A percentile compares a stretch with the other conserved stretches of the same genome.
phyloP scores from a whole-genome alignment of 1,284 basidiomycete genomes.

The Termitomyces sp. region DNA sequence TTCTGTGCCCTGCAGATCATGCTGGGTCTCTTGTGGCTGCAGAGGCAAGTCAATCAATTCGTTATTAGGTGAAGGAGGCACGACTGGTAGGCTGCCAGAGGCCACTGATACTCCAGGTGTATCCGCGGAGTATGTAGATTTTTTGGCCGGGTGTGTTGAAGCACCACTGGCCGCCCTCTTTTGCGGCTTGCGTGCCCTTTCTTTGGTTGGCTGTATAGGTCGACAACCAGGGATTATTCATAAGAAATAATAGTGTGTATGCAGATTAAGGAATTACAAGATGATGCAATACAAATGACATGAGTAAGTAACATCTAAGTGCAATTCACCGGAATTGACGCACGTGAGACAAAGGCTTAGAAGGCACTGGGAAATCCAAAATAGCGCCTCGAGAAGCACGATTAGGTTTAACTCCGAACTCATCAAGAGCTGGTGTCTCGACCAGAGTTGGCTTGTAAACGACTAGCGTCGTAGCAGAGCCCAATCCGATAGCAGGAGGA shows the following conservation, averaged over 20 bases:
- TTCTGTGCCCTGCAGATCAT: background rate
- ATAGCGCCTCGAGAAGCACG: conserved; percentile 19
- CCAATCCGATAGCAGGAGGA: conserved; percentile 22
- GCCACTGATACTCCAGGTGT: background rate
- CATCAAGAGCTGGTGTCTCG: conserved; percentile 41
- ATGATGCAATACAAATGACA: conserved; percentile 17
- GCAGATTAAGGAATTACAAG: conserved; percentile 23
- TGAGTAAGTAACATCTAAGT: conserved; percentile 35
- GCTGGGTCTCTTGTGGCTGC: background rate
- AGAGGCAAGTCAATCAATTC: background rate
- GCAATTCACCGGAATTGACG: conserved; percentile 67
- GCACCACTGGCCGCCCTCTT: conserved; percentile 13
- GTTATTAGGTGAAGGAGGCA: background rate
- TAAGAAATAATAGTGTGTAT: conserved; percentile 27
- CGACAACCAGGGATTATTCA: conserved; percentile 18
- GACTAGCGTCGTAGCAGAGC: conserved; percentile 45
- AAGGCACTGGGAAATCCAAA: conserved; percentile 37
- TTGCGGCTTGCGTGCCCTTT: conserved; percentile 44
- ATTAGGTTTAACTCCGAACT: conserved; percentile 49
- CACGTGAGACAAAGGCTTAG: conserved; percentile 73
- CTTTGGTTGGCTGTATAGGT: conserved; percentile 58
- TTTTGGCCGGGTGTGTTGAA: background rate
- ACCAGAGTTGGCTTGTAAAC: conserved; percentile 36
- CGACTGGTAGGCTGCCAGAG: background rate
- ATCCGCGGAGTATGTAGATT: background rate